These are phyloP conservation scores for Stipa capillata DNA, from an alignment of 176 grass and related monocot species.

Conservation along the genomic window DNA sequence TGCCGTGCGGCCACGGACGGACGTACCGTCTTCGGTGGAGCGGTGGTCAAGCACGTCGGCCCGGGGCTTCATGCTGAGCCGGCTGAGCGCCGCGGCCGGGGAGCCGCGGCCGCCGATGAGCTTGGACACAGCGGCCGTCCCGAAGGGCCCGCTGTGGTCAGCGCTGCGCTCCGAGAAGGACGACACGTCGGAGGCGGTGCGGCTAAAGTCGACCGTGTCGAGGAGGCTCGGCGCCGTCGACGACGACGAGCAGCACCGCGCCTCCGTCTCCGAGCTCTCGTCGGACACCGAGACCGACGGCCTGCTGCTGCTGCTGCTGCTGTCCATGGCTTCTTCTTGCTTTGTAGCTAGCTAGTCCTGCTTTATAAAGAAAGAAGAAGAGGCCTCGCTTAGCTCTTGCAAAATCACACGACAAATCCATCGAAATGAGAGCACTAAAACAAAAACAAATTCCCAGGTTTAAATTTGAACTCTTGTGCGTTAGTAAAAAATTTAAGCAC, in stretches of 20 bases:
- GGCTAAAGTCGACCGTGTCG: slow-evolving; percentile 54
- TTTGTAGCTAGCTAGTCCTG: background rate
- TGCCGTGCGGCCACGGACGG: too few species aligned
- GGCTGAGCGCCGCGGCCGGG: slow-evolving; percentile 37
- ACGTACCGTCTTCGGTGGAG: slow-evolving; percentile 53
- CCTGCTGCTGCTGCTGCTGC: slow-evolving; percentile 43
- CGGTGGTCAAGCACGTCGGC: slow-evolving; percentile 50
- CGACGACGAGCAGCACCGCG: slow-evolving; percentile 38
- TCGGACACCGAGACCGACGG: slow-evolving; percentile 48
- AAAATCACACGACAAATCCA: slow-evolving; percentile 34
- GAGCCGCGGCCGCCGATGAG: slow-evolving; percentile 36
- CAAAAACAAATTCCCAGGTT: too few species aligned
- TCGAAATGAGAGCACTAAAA: slow-evolving; percentile 18
- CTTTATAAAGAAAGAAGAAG: slow-evolving; percentile 33
- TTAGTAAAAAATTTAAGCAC: background rate
- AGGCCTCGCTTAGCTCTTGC: background rate
- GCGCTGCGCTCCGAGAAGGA: slow-evolving; percentile 66
- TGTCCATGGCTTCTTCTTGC: slow-evolving; percentile 37
- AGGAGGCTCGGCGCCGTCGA: slow-evolving; percentile 55
- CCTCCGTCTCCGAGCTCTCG: too few species aligned
- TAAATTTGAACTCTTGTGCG: slow-evolving; percentile 23
- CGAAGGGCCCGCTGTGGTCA: slow-evolving; percentile 53
- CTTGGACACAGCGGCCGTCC: slow-evolving; percentile 38
- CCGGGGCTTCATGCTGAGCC: slow-evolving; percentile 59
- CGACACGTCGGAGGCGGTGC: slow-evolving; percentile 71